phyloP scores from a whole-genome alignment of 228 moss, liverwort and hornwort species.

The Sphagnum fallax region DNA sequence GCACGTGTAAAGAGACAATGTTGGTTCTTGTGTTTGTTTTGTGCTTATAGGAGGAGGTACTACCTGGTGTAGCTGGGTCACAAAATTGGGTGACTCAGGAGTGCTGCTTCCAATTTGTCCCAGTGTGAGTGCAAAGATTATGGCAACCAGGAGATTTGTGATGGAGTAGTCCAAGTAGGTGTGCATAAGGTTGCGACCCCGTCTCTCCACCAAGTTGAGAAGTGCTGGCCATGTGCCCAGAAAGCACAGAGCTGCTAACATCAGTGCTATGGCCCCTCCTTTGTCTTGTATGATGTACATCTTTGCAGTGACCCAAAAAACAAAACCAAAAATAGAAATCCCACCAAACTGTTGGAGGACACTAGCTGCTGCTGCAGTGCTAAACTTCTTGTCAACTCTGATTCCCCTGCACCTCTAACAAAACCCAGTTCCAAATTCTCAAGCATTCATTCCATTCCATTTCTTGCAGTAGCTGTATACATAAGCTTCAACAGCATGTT shows the following conservation, averaged over 20 bases:
- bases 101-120: slow-evolving; percentile 66
- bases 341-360: too few relatives aligned
- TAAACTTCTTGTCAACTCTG: too few relatives aligned
- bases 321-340: not conserved
- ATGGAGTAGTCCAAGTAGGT: slow-evolving; percentile 94
- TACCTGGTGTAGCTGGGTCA: slow-evolving; percentile 77
- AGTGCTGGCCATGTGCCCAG: slow-evolving; percentile 95
- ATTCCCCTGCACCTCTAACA: too few relatives aligned
- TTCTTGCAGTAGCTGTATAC: too few relatives aligned
- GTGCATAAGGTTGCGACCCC: slow-evolving; percentile 81
- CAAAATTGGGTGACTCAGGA: slow-evolving; percentile 48
- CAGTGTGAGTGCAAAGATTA: slow-evolving; percentile 73
- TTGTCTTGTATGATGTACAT: slow-evolving; percentile 71
- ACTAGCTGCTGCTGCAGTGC: too few relatives aligned
- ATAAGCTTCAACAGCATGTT: too few relatives aligned
- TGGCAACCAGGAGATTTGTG: slow-evolving; percentile 73
- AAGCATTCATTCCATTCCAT: too few relatives aligned
- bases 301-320: not conserved
- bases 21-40: too few relatives aligned
- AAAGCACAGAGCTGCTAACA: slow-evolving; percentile 68
- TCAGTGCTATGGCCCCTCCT: slow-evolving; percentile 84
- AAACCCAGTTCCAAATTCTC: too few relatives aligned
- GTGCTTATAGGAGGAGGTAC: too few relatives aligned
- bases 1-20: too few relatives aligned
- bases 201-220: slow-evolving; percentile 74